phyloP scores from a whole-genome alignment of 2,329 filamentous ascomycete species.

The Pseudogymnoascus sp. region DNA sequence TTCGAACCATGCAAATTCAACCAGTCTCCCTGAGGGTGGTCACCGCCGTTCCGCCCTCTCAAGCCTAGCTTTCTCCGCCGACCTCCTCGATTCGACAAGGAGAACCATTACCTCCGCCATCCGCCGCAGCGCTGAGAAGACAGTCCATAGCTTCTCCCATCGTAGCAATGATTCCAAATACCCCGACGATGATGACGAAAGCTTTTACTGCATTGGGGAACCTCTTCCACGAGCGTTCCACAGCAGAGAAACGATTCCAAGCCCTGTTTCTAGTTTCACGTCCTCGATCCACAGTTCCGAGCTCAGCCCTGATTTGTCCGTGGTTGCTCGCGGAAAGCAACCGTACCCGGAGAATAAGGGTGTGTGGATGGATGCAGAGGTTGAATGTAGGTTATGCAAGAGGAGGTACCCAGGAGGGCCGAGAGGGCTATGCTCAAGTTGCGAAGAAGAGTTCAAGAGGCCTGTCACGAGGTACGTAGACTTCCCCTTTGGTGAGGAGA shows the following conservation, averaged over 20 bases:
- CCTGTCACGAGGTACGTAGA: background rate
- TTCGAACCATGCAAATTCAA: background rate
- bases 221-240: background rate
- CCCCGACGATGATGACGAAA: background rate
- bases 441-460: background rate
- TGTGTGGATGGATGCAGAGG: background rate
- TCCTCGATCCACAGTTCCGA: background rate
- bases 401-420: background rate
- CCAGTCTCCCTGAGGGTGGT: no score
- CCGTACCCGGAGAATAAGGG: background rate
- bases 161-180: background rate
- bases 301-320: background rate
- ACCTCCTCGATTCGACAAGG: background rate
- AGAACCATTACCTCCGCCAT: background rate
- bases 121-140: background rate
- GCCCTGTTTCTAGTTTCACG: background rate
- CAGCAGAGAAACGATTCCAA: background rate
- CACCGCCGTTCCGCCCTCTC: background rate
- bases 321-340: background rate
- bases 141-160: background rate
- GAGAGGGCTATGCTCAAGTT: background rate
- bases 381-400: background rate
- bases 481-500: background rate
- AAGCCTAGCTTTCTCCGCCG: background rate
- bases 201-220: background rate